Base-by-base conservation (phyloP, 2,329 filamentous ascomycete species). In the Ophiostoma ulmi region DNA sequence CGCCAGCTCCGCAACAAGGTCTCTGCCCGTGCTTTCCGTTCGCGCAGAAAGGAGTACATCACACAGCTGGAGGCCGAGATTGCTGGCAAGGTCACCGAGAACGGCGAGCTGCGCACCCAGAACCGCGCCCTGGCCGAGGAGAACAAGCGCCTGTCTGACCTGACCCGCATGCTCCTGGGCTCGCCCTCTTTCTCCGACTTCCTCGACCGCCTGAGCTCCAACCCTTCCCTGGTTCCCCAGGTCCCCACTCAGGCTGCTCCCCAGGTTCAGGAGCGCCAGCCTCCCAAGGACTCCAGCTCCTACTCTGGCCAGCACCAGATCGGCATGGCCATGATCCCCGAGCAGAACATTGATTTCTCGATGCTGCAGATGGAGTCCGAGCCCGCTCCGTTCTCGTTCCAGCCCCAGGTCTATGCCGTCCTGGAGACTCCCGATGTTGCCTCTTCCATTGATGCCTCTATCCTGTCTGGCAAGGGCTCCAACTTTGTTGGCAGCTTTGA, bases 1-100 rank as follows among this genome's bases (percentile, higher is more conserved):
- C 90, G 95, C 75, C 95, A 98, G 81, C 86, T 99, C n/a, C 89
- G 95, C 74, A 99, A 99, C 87, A 99, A 99, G 83, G 95, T 99
- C 5, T 99, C 95, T 61, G 95, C 95, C 73, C 92, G 95, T 75
- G 94, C 94, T 69, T 99, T 99, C 88, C 91, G 95, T 71, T 97
- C 94, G n/a, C 87, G 95, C 76, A 91, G 95, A 85, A 99, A 99
- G 86, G 95, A 98, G 86, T 98, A 98, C 83, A 98, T 99, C 78
- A 87, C 88, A 73, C 94, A 98, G 80, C 91, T 99, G 20, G 95
- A 99, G 83, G 85, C 87, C 73, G 94, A 98, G 80, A 91, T 97
- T 75, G 90, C 92, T 70, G 85, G 84, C 77, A 96, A 95, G 82
- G 89, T 90, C 58, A 91, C 90, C 74, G 94, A 98, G 83, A 90